These are phyloP conservation scores for Escallonia herrerae DNA, from an alignment of 129 eudicot species.

Conservation along the genomic window DNA sequence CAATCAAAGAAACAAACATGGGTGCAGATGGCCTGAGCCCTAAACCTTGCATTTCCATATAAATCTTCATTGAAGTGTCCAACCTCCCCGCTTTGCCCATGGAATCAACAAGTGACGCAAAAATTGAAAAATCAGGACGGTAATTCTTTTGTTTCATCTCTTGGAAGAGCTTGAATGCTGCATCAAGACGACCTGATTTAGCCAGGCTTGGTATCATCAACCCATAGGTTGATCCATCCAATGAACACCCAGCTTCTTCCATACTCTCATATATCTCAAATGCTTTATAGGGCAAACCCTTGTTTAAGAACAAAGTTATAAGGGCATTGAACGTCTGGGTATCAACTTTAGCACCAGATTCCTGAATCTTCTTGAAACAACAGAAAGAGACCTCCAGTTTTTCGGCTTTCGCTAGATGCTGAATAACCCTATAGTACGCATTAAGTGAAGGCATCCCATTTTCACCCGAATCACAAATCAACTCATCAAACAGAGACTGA, in stretches of 20 bases:
- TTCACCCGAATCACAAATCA: slow-evolving; percentile 49
- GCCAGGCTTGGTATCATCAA: slow-evolving; percentile 88
- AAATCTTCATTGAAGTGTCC: slow-evolving; percentile 83
- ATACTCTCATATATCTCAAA: slow-evolving; percentile 86
- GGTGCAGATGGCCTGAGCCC: slow-evolving; percentile 84
- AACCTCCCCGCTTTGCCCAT: slow-evolving; percentile 96
- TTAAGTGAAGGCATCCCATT: slow-evolving; percentile 25
- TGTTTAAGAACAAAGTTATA: slow-evolving; percentile 64
- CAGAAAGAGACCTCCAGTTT: slow-evolving; percentile 81
- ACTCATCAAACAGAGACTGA: slow-evolving; percentile 71
- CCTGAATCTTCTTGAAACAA: slow-evolving; percentile 86
- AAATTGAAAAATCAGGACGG: slow-evolving; percentile 58
- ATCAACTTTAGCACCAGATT: slow-evolving; percentile 57
- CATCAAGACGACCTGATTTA: slow-evolving; percentile 89
- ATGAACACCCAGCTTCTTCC: slow-evolving; percentile 68
- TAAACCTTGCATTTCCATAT: slow-evolving; percentile 91
- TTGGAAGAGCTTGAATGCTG: slow-evolving; percentile 81
- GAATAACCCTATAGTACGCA: slow-evolving; percentile 70
- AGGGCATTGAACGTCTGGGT: slow-evolving; percentile 68
- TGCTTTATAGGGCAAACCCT: slow-evolving; percentile 95
- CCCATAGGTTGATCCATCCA: slow-evolving; percentile 79
- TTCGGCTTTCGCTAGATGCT: slow-evolving; percentile 80
- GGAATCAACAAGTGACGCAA: slow-evolving; percentile 75
- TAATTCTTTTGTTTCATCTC: slow-evolving; percentile 66
- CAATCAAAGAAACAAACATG: slow-evolving; percentile 85